These are phyloP conservation scores for Jatropha multifida DNA, from an alignment of 441 rosid species.

Conservation along the genomic window DNA sequence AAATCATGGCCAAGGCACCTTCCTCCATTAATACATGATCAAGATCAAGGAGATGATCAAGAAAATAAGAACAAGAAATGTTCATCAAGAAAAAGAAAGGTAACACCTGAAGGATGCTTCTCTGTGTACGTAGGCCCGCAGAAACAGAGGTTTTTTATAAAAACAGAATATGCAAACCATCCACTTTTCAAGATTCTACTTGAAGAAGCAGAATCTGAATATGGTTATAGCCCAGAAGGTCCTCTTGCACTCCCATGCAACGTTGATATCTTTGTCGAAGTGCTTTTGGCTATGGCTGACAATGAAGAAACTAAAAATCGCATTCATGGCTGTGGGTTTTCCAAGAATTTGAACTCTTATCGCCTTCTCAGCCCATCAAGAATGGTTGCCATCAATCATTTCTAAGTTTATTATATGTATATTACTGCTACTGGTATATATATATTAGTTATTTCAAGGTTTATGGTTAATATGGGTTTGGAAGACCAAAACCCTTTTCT, in stretches of 20 bases:
- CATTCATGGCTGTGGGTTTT: conserved; percentile 34
- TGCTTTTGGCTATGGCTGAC: conserved; percentile 47
- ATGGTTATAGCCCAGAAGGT: conserved; percentile 55
- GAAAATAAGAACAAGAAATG: background rate
- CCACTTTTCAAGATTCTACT: conserved; percentile 61
- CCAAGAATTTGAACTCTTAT: conserved; percentile 30
- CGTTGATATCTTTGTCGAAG: conserved; percentile 47
- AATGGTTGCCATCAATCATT: conserved; percentile 36
- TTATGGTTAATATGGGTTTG: no score
- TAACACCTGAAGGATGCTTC: conserved; percentile 69
- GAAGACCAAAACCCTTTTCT: no score
- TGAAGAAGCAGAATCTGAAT: conserved; percentile 70
- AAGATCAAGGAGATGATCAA: background rate
- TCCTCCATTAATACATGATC: background rate
- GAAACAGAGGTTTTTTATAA: conserved; percentile 58
- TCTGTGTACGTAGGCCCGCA: conserved; percentile 64
- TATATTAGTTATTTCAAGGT: no score
- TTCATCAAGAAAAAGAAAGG: conserved; percentile 25
- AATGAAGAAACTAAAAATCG: conserved; percentile 5
- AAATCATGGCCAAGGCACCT: conserved; percentile 39
- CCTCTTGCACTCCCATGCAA: conserved; percentile 68
- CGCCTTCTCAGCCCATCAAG: conserved; percentile 38
- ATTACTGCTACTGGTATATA: background rate
- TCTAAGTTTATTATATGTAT: background rate
- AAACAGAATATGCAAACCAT: conserved; percentile 58